Evolutionary conservation across 179 eudicot genomes (phyloP), one percentile per base, ranked within the genome.

Genomic region (Carnegiea gigantea): DNA sequence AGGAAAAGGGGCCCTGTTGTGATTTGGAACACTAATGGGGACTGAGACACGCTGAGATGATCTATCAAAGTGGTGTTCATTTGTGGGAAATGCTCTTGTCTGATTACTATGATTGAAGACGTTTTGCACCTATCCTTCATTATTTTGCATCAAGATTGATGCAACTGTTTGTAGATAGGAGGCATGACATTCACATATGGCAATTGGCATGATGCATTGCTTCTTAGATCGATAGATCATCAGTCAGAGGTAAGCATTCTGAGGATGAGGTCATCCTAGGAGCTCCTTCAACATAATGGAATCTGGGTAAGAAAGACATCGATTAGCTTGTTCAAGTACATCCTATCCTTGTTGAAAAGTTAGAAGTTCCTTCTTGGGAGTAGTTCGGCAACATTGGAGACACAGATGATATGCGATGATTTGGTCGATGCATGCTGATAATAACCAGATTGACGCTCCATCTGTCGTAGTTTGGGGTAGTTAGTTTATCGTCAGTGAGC

Each of bases 11-110:
- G 97, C 53, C 82, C 97, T 20, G 84, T 92, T 51, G 83, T 89
- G 8, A 85, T 91, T 78, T 93, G 98, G 98, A 93, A 86, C 77
- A 85, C 92, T 71, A 82, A 87, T 75, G 78, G 82, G 54, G 81
- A 75, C 75, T 91, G 82, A 84, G 54, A 83, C n/a, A 8, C 78
- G 54, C 51, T 24, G 9, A 30, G 1, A 62, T 49, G 64, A 26
- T 60, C 65, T 21, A 60, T 60, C 65, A 60, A 11, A 8, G 44
- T 73, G 12, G 43, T 43, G 20, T 12, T 53, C 24, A 54, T 48
- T 23, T 23, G n/a, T 51, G 43, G 48, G 64, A 59, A 26, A 70
- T 10, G 0, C 73, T 70, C 70, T n/a, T n/a, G 4, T 60, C 21
- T 60, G 65, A 17, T 60, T 30, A 65, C 7, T 36, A 65, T 26